Conservation (phyloP, 352 stramenopile genomes). For the Phytophthora pinifolia region DNA sequence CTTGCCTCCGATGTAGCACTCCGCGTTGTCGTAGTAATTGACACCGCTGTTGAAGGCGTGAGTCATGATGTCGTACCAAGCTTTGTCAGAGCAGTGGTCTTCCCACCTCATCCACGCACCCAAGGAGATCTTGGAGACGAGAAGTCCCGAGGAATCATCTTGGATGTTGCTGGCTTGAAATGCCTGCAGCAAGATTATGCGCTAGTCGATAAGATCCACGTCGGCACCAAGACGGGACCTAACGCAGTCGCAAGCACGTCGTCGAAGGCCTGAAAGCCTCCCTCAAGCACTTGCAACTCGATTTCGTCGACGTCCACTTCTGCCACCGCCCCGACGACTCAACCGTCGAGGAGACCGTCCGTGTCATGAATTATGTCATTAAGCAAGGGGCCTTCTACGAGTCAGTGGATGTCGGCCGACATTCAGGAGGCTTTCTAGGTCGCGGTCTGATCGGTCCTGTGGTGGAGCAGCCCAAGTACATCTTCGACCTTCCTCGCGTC, state of each 20-base stretch:
- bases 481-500: conserved; percentile 58
- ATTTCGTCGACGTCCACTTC: conserved; percentile 52
- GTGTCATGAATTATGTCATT: conserved; percentile 28
- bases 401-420: conserved; percentile 48
- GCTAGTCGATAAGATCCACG: no score
- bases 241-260: conserved; percentile 34
- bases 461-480: conserved; percentile 64
- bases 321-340: conserved; percentile 46
- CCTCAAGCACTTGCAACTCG: conserved; percentile 32
- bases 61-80: conserved; percentile 37
- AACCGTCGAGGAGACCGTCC: conserved; percentile 31
- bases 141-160: no score
- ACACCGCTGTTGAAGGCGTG: conserved; percentile 40
- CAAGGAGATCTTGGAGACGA: conserved; percentile 5
- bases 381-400: conserved; percentile 30
- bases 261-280: conserved; percentile 35
- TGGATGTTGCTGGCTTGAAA: no score
- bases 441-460: conserved; percentile 34
- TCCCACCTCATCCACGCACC: conserved; percentile 35
- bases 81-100: conserved; percentile 12
- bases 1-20: conserved; percentile 24
- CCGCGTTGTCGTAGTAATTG: conserved; percentile 21
- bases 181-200: no score
- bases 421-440: conserved; percentile 49
- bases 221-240: no score